Conservation (phyloP, 371 early-diverging fungal species). For the Apophysomyces elegans region DNA sequence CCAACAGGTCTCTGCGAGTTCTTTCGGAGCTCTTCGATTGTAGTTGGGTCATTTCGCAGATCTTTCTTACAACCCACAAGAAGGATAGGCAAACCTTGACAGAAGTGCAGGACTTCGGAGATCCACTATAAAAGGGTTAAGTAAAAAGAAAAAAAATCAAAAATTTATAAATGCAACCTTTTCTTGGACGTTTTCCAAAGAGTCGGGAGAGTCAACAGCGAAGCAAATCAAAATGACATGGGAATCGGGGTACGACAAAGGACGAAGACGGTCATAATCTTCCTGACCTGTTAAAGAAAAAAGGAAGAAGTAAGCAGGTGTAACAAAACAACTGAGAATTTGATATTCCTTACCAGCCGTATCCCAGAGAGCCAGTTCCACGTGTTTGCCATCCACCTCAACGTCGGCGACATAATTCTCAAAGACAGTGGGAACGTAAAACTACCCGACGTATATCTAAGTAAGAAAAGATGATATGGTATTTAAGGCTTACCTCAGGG, state of each 20-base stretch:
- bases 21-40: constrained; percentile 79
- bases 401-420: constrained; percentile 96
- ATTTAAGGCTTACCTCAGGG: constrained; percentile 72
- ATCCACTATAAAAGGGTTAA: constrained; percentile 72
- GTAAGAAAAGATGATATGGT: constrained; percentile 8
- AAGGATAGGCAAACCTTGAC: constrained; percentile 86
- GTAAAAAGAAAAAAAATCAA: neutral
- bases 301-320: constrained; percentile 15
- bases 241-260: constrained; percentile 96
- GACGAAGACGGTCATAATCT: constrained; percentile 95
- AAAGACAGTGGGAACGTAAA: constrained; percentile 95
- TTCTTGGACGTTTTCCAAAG: constrained; percentile 92
- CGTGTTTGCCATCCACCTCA: constrained; percentile 88
- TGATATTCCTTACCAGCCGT: constrained; percentile 80
- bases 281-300: constrained; percentile 75
- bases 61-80: constrained; percentile 94
- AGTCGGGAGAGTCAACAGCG: constrained; percentile 92
- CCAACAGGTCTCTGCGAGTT: constrained; percentile 83
- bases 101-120: constrained; percentile 90
- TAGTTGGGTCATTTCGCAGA: constrained; percentile 80
- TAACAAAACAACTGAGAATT: neutral
- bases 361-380: constrained; percentile 98
- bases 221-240: constrained; percentile 97
- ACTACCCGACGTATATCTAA: constrained; percentile 34
- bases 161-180: constrained; percentile 53